These are phyloP conservation scores for Russula ochroleuca DNA, from an alignment of 768 basidiomycete genomes.

Conservation along the genomic window DNA sequence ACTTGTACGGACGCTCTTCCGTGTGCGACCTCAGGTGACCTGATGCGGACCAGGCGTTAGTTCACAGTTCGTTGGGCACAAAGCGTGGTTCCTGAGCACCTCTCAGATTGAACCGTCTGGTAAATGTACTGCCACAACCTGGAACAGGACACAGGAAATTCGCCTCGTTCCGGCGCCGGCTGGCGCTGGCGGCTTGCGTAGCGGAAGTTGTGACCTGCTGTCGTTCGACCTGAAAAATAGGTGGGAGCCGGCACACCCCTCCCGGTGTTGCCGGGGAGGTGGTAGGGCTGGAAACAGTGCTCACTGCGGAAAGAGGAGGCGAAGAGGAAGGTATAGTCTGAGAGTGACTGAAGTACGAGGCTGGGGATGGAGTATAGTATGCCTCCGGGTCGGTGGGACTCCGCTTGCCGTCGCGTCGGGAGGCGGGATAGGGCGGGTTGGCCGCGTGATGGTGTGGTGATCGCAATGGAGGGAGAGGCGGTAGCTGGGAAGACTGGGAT, in stretches of 20 bases:
- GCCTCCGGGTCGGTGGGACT: slow-evolving; percentile 31
- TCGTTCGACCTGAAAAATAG: slow-evolving; percentile 87
- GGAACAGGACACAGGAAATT: slow-evolving; percentile 59
- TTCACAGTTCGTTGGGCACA: slow-evolving; percentile 10
- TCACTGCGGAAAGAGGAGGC: slow-evolving; percentile 21
- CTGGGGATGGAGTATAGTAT: slow-evolving; percentile 47
- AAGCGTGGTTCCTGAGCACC: slow-evolving; percentile 42
- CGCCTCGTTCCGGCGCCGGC: slow-evolving; percentile 84
- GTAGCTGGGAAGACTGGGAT: slow-evolving; percentile 5
- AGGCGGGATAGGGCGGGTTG: slow-evolving; percentile 23
- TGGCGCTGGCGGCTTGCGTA: slow-evolving; percentile 88
- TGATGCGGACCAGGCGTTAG: slow-evolving; percentile 32
- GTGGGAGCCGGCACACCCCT: slow-evolving; percentile 57
- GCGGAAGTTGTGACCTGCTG: slow-evolving; percentile 94
- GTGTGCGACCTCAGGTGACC: slow-evolving; percentile 94
- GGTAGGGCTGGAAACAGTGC: slow-evolving; percentile 25
- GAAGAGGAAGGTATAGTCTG: slow-evolving; percentile 26
- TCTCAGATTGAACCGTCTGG: slow-evolving; percentile 83
- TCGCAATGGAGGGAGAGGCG: slow-evolving; percentile 20
- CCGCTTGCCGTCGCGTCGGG: slow-evolving; percentile 30
- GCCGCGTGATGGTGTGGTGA: slow-evolving; percentile 25
- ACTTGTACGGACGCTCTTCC: slow-evolving; percentile 90
- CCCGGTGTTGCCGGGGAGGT: slow-evolving; percentile 26
- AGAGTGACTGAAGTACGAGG: slow-evolving; percentile 48
- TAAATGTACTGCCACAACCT: slow-evolving; percentile 45